phyloP scores from a whole-genome alignment of 2,329 filamentous ascomycete species.

The Sclerotinia sclerotiorum region DNA sequence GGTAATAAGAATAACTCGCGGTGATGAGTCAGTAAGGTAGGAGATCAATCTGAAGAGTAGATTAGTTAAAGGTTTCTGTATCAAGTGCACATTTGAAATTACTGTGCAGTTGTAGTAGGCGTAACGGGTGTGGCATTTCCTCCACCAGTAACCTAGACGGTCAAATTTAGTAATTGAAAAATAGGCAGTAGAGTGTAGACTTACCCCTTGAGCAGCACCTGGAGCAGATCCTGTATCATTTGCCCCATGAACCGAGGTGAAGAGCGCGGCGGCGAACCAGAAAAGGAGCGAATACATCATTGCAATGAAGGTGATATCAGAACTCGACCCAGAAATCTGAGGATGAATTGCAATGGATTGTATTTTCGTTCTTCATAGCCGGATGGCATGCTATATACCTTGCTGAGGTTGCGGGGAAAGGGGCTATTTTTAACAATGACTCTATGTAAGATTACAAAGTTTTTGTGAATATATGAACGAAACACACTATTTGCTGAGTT shows the following conservation, averaged over 20 bases:
- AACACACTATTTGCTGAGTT: too few species aligned
- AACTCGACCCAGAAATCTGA: background rate
- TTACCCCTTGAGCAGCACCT: conserved; percentile 16
- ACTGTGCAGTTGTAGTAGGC: conserved; percentile 17
- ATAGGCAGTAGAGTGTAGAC: background rate
- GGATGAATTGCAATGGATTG: background rate
- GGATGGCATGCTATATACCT: background rate
- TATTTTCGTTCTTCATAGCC: background rate
- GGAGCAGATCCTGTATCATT: conserved; percentile 14
- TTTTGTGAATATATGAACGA: too few species aligned
- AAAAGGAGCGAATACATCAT: conserved; percentile 11
- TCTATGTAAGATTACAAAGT: too few species aligned
- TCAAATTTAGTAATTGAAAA: background rate
- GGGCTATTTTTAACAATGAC: too few species aligned
- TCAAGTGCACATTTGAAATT: background rate
- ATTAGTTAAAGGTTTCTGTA: background rate
- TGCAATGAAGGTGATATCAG: background rate
- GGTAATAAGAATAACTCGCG: conserved; percentile 59
- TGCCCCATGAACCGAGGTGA: conserved; percentile 16
- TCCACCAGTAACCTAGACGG: conserved; percentile 51
- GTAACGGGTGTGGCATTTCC: conserved; percentile 51
- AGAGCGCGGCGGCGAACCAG: conserved; percentile 9
- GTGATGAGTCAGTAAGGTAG: conserved; percentile 54
- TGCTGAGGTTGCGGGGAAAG: too few species aligned
- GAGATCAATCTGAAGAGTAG: conserved; percentile 49